Evolutionary conservation across 768 basidiomycete species (phyloP).

Genomic region (Tylopilus plumbeoviolaceoides): DNA sequence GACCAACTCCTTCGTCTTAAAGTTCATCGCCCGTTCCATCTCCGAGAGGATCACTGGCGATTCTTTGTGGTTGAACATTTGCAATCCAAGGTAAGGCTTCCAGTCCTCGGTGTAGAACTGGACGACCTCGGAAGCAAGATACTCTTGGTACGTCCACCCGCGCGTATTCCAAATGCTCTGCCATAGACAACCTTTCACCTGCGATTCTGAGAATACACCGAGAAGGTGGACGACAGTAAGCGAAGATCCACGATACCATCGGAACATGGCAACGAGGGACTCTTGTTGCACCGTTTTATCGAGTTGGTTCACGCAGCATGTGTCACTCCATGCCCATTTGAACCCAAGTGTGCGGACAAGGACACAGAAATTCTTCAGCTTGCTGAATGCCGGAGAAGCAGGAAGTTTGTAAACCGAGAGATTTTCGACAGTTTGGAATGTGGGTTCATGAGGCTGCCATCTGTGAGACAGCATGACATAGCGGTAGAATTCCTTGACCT

Average conservation of each 20-base stretch:
- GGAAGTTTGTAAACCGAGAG: not conserved
- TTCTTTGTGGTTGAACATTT: slow-evolving; percentile 3
- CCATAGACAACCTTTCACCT: not conserved
- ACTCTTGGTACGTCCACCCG: slow-evolving; percentile 10
- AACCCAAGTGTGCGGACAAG: not conserved
- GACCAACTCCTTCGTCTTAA: not conserved
- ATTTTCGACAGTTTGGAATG: not conserved
- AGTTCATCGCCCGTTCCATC: not conserved
- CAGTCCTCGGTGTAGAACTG: slow-evolving; percentile 13
- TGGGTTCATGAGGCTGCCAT: not conserved
- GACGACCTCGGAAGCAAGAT: slow-evolving; percentile 2
- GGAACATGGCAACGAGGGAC: not conserved
- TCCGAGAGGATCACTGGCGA: not conserved
- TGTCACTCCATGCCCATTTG: not conserved
- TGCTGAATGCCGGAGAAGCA: not conserved
- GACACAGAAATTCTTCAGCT: not conserved
- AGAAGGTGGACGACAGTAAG: not conserved
- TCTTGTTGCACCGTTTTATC: not conserved
- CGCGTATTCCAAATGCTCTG: slow-evolving; percentile 12
- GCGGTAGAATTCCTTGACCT: not conserved
- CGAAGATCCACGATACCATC: not conserved
- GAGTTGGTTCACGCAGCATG: not conserved
- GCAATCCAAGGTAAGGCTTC: slow-evolving; percentile 5
- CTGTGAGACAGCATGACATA: not conserved
- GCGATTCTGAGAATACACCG: not conserved